Percentiles rank a stretch among this genome's conserved stretches.
Conservation (phyloP, 129 eudicot species). For the Dittrichia graveolens region DNA sequence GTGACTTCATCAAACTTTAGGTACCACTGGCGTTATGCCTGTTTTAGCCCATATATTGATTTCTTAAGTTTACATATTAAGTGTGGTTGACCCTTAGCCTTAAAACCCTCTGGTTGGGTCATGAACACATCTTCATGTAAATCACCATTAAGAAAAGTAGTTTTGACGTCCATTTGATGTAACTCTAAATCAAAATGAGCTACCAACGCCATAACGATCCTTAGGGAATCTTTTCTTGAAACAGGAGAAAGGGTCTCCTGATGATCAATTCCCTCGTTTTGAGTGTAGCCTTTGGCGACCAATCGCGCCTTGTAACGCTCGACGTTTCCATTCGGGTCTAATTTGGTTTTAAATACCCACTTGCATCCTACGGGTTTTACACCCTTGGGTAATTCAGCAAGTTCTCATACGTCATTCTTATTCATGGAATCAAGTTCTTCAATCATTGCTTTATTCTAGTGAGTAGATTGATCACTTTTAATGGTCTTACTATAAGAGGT, state of each 20-base stretch:
- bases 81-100: neutral
- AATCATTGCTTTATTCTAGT: neutral
- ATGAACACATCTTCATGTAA: neutral
- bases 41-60: neutral
- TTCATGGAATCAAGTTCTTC: neutral
- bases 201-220: neutral
- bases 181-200: neutral
- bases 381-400: neutral
- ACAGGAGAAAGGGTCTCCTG: neutral
- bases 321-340: neutral
- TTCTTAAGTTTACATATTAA: neutral
- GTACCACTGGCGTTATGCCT: neutral
- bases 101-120: neutral
- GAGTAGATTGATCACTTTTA: neutral
- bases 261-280: neutral
- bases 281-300: neutral
- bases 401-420: neutral
- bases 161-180: neutral
- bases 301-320: neutral
- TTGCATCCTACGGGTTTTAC: neutral
- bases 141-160: neutral
- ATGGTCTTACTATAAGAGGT: neutral
- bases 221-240: neutral
- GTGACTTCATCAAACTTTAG: neutral
- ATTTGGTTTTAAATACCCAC: conserved; percentile 1